Percentiles rank a stretch among this genome's conserved stretches.
phyloP scores from a whole-genome alignment of 169 alveolate species.

The Babesia bovis region DNA sequence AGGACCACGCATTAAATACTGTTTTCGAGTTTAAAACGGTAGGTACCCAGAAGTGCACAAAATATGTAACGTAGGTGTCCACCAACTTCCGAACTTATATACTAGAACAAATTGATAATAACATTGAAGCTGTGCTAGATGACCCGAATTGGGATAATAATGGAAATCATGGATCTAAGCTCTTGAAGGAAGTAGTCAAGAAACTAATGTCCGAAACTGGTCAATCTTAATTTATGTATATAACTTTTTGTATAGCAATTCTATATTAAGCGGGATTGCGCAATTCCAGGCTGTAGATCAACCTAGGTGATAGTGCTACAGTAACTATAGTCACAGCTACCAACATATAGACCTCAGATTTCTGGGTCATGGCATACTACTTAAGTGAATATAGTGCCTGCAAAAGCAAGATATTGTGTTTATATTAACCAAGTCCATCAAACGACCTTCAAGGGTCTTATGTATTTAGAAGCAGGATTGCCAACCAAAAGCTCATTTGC shows the following conservation, averaged over 20 bases:
- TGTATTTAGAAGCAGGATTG: neutral
- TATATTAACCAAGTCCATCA: too few species aligned
- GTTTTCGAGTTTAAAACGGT: slow-evolving; percentile 56
- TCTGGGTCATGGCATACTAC: too few species aligned
- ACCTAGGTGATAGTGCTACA: too few species aligned
- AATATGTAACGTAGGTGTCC: neutral
- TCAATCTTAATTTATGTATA: too few species aligned
- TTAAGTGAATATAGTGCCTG: too few species aligned
- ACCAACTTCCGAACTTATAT: neutral
- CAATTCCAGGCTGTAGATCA: too few species aligned
- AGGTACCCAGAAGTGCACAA: neutral
- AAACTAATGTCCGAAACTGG: neutral
- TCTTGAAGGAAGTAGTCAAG: neutral
- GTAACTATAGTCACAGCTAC: too few species aligned
- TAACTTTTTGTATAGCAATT: too few species aligned
- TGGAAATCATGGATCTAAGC: neutral
- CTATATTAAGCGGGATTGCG: too few species aligned
- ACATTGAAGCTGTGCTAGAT: neutral
- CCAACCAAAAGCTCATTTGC: slow-evolving; percentile 10
- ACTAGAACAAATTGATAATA: neutral
- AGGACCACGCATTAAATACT: neutral
- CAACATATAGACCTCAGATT: too few species aligned
- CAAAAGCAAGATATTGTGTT: too few species aligned
- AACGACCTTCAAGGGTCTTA: neutral
- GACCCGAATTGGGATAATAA: neutral